Evolutionary conservation across 192 early-diverging fungal species (phyloP).

Genomic region (Coemansia sp.): DNA sequence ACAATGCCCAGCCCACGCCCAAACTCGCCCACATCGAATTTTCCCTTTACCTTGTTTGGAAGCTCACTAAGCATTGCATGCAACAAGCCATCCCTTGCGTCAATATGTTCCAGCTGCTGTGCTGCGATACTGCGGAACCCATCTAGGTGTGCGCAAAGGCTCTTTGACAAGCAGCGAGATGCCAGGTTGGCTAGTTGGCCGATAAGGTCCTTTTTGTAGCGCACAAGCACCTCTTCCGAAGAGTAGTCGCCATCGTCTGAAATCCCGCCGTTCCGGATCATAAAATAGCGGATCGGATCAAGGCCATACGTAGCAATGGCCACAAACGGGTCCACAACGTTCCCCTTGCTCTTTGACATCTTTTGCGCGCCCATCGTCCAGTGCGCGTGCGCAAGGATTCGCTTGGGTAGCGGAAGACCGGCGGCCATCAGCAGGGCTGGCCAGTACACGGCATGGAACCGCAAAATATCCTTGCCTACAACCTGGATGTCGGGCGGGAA

Average conservation of each 20-base stretch:
- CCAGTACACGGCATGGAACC: slow-evolving; percentile 98
- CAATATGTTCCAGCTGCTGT: slow-evolving; percentile 5
- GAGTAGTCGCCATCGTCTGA: slow-evolving; percentile 85
- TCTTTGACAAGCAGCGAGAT: slow-evolving; percentile 63
- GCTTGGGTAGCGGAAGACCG: slow-evolving; percentile 69
- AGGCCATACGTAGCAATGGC: slow-evolving; percentile 75
- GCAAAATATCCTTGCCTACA: slow-evolving; percentile 95
- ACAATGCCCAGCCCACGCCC: slow-evolving; percentile 62
- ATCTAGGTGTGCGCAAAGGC: slow-evolving; percentile 34
- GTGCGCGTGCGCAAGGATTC: slow-evolving; percentile 92
- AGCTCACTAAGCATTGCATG: slow-evolving; percentile 13
- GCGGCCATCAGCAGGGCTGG: slow-evolving; percentile 95
- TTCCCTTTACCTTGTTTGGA: slow-evolving; percentile 27
- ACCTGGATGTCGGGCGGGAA: slow-evolving; percentile 83
- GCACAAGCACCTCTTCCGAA: slow-evolving; percentile 60
- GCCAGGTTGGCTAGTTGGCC: slow-evolving; percentile 86
- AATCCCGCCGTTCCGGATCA: slow-evolving; percentile 90
- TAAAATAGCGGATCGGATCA: slow-evolving; percentile 86
- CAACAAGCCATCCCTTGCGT: slow-evolving; percentile 14
- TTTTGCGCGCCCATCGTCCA: slow-evolving; percentile 90
- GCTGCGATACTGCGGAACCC: slow-evolving; percentile 27
- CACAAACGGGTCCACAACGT: slow-evolving; percentile 85
- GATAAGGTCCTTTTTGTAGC: slow-evolving; percentile 79
- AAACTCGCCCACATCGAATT: slow-evolving; percentile 65
- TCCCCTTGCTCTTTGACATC: slow-evolving; percentile 95